Evolutionary conservation across 2,329 filamentous ascomycete genomes (phyloP).

Genomic region (Fusarium sacchari): DNA sequence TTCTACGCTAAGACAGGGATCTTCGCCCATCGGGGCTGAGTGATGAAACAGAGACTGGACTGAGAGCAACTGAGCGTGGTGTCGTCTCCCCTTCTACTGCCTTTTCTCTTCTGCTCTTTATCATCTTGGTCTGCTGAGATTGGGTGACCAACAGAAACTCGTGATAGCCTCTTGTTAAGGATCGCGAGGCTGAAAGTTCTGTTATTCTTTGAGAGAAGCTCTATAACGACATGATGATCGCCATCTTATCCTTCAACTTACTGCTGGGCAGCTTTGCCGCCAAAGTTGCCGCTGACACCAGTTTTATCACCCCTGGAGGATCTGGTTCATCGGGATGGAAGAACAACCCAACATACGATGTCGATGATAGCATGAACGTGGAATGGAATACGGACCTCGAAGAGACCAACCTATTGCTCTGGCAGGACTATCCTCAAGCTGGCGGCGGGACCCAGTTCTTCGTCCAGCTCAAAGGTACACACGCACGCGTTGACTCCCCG

Average conservation of each 20-base stretch:
- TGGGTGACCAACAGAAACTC: not conserved
- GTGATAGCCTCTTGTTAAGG: not conserved
- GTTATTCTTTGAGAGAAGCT: not conserved
- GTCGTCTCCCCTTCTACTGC: not conserved
- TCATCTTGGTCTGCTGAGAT: not conserved
- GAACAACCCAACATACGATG: conserved; percentile 39
- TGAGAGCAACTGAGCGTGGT: not conserved
- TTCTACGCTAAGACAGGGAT: conserved; percentile 22
- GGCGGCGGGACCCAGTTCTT: conserved; percentile 13
- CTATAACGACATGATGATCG: conserved; percentile 3
- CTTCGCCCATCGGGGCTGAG: conserved; percentile 23
- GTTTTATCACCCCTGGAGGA: conserved; percentile 29
- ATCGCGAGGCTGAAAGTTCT: not conserved
- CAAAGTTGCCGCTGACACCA: conserved; percentile 3
- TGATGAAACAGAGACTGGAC: conserved; percentile 13
- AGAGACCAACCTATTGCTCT: conserved; percentile 31
- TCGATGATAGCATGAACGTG: conserved; percentile 38
- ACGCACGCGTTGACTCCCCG: not conserved
- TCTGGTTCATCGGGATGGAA: conserved; percentile 28
- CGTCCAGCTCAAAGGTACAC: not conserved
- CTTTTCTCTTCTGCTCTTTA: not conserved
- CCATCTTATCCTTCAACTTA: conserved; percentile 6
- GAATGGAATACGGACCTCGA: conserved; percentile 38
- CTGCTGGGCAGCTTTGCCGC: conserved; percentile 13
- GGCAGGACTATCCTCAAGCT: conserved; percentile 38